phyloP scores from a whole-genome alignment of 2,329 filamentous ascomycete species.

The Hymenoscyphus fraxineus region DNA sequence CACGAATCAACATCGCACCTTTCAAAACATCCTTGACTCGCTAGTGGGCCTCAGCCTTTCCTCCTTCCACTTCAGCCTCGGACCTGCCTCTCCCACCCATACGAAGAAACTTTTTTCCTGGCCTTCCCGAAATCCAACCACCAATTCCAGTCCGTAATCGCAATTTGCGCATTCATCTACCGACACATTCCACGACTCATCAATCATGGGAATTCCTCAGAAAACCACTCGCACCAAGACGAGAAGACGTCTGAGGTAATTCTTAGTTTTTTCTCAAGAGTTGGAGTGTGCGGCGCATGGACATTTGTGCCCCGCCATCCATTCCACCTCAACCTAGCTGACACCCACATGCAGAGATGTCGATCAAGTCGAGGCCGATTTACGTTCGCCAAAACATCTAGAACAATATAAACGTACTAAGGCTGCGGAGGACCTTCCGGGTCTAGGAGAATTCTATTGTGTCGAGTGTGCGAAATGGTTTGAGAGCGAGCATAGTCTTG shows the following conservation, averaged over 20 bases:
- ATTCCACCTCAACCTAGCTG: neutral
- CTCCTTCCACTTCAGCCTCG: neutral
- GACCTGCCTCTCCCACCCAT: neutral
- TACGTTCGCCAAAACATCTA: slow-evolving; percentile 75
- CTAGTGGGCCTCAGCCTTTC: neutral
- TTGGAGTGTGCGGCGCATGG: neutral
- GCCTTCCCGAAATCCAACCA: neutral
- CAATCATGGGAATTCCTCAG: slow-evolving; percentile 60
- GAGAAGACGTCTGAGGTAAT: slow-evolving; percentile 62
- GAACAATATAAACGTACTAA: slow-evolving; percentile 74
- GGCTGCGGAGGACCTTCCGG: slow-evolving; percentile 80
- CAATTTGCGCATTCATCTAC: neutral
- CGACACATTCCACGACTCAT: neutral
- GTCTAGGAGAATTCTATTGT: slow-evolving; percentile 82
- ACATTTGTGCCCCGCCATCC: neutral
- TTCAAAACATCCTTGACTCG: neutral
- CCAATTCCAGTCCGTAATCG: neutral
- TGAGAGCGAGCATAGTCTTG: slow-evolving; percentile 74
- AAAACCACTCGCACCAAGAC: slow-evolving; percentile 68
- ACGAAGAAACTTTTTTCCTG: neutral
- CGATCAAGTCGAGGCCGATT: slow-evolving; percentile 85
- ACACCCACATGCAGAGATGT: slow-evolving; percentile 61
- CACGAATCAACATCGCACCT: neutral
- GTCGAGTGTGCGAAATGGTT: slow-evolving; percentile 95
- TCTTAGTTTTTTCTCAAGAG: neutral